Percentiles rank a stretch among this genome's conserved stretches.
These are phyloP conservation scores for Rhizomucor pusillus DNA, from an alignment of 371 early-diverging fungal species.

Conservation along the genomic window DNA sequence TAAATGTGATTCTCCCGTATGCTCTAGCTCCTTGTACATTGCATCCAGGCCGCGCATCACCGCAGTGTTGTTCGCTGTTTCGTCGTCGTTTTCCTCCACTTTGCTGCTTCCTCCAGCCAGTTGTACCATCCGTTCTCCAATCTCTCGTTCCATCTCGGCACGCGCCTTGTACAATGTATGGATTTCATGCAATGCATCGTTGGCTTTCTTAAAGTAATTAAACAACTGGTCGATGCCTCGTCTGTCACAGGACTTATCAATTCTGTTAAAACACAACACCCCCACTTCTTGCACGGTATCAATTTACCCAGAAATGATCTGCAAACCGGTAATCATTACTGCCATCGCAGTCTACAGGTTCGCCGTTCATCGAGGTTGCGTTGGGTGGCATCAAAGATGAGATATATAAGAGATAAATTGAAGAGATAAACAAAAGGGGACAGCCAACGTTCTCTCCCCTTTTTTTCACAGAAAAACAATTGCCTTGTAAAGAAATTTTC, in stretches of 20 bases:
- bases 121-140: conserved; percentile 28
- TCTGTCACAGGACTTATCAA: conserved; percentile 11
- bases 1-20: conserved; percentile 34
- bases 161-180: conserved; percentile 22
- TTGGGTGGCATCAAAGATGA: conserved; percentile 3
- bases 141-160: conserved; percentile 29
- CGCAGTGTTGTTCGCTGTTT: conserved; percentile 10
- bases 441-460: too few species aligned
- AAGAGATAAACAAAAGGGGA: background rate
- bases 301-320: conserved; percentile 30
- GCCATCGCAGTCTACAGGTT: background rate
- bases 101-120: conserved; percentile 6
- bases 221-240: conserved; percentile 21
- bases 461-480: too few species aligned
- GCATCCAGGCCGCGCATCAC: conserved; percentile 7
- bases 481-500: too few species aligned
- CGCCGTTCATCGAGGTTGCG: conserved; percentile 11
- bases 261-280: background rate
- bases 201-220: conserved; percentile 20
- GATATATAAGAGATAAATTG: background rate
- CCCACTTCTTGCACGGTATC: conserved; percentile 16
- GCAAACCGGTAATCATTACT: conserved; percentile 14
- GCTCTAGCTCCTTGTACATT: conserved; percentile 25
- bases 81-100: conserved; percentile 4
- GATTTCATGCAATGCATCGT: conserved; percentile 24